Percentiles rank a stretch among this genome's conserved stretches.
Evolutionary conservation across 345 rosid genomes (phyloP).

Genomic region (Bruguiera parviflora): DNA sequence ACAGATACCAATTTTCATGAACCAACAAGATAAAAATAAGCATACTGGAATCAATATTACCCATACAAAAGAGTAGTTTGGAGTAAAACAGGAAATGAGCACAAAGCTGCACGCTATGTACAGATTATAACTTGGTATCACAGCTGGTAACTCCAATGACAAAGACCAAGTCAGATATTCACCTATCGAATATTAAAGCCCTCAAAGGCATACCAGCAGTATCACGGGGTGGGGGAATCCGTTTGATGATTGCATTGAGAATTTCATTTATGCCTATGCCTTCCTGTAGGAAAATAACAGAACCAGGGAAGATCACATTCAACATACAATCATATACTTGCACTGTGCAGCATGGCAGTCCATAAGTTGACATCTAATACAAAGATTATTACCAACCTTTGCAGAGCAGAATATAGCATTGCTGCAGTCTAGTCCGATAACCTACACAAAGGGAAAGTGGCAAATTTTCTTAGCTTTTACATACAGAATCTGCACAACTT

Average conservation of each 20-base stretch:
- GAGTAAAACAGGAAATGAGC: not conserved
- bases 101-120: not conserved
- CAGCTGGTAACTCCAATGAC: not conserved
- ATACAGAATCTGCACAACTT: not conserved
- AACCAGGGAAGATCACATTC: not conserved
- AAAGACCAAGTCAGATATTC: constrained; percentile 18
- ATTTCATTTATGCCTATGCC: constrained; percentile 89
- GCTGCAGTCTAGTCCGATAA: constrained; percentile 93
- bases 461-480: not conserved
- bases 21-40: not conserved
- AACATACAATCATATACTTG: constrained; percentile 8
- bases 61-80: not conserved
- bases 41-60: not conserved
- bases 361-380: not conserved
- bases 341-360: not conserved
- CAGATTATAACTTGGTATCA: not conserved
- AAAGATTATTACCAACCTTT: constrained; percentile 55
- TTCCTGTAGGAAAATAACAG: constrained; percentile 47
- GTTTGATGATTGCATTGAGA: constrained; percentile 71
- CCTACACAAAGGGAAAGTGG: constrained; percentile 39
- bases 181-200: constrained; percentile 97
- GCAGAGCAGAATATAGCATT: constrained; percentile 93
- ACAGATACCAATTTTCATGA: not conserved
- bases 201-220: constrained; percentile 60
- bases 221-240: constrained; percentile 74